phyloP scores from a whole-genome alignment of 1,139 yeast genomes.

The Diutina pseudorugosa region DNA sequence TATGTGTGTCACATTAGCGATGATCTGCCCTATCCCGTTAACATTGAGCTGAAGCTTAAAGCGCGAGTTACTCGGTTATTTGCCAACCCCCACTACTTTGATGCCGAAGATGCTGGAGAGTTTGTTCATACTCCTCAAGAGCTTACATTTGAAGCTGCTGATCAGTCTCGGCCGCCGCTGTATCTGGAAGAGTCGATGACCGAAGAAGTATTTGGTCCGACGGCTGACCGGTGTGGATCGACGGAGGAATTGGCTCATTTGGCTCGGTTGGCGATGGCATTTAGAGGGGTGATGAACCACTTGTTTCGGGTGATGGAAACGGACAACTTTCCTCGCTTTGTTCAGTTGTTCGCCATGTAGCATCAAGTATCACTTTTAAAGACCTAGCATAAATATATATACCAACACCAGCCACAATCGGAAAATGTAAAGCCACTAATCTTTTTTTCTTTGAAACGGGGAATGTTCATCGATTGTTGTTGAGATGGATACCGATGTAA shows the following conservation, averaged over 20 bases:
- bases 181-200: neutral
- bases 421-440: no score
- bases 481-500: no score
- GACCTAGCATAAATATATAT: no score
- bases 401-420: no score
- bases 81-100: neutral
- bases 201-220: neutral
- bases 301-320: constrained; percentile 1
- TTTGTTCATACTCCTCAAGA: neutral
- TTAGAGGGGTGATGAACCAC: neutral
- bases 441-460: no score
- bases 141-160: neutral
- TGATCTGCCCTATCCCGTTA: neutral
- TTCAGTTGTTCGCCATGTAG: neutral
- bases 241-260: neutral
- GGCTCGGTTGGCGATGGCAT: neutral
- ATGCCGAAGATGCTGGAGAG: neutral
- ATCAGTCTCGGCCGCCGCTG: neutral
- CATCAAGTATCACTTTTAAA: no score
- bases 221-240: neutral
- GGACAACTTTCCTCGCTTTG: neutral
- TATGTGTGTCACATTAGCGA: neutral
- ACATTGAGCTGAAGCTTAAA: neutral
- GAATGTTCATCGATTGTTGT: no score
- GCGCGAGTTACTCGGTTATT: neutral